phyloP scores from a whole-genome alignment of 352 stramenopile genomes.

The Phytophthora foliorum region DNA sequence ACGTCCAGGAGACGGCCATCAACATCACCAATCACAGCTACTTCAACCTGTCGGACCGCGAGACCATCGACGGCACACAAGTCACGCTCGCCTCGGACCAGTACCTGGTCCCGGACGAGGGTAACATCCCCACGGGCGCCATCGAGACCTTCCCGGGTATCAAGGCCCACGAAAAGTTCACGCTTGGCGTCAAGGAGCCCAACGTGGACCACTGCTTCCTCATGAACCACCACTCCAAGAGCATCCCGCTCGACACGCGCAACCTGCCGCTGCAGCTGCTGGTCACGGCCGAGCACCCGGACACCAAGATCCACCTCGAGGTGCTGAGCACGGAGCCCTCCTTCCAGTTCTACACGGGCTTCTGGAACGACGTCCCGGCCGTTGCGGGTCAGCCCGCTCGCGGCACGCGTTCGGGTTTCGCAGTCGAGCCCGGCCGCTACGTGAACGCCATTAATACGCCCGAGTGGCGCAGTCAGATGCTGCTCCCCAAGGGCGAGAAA shows the following conservation, averaged over 20 bases:
- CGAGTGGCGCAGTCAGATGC: conserved; percentile 40
- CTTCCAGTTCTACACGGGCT: conserved; percentile 46
- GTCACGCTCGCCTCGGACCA: conserved; percentile 37
- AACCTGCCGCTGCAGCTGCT: conserved; percentile 33
- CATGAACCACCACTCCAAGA: conserved; percentile 38
- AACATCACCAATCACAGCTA: conserved; percentile 48
- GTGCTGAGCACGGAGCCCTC: conserved; percentile 37
- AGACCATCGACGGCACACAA: conserved; percentile 39
- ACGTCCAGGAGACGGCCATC: conserved; percentile 39
- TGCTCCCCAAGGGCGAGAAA: conserved; percentile 38
- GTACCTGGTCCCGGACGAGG: conserved; percentile 35
- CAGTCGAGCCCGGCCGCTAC: conserved; percentile 34
- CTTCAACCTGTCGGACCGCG: conserved; percentile 39
- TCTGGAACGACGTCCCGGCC: conserved; percentile 44
- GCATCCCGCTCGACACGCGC: conserved; percentile 38
- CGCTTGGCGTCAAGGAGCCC: conserved; percentile 36
- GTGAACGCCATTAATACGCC: conserved; percentile 42
- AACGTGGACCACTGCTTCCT: conserved; percentile 45
- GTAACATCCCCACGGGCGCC: conserved; percentile 37
- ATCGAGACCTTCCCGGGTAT: conserved; percentile 39
- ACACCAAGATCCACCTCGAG: conserved; percentile 38
- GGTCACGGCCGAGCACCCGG: conserved; percentile 34
- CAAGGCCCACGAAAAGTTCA: conserved; percentile 34
- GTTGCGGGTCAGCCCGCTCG: conserved; percentile 31
- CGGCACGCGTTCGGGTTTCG: conserved; percentile 37